Percentiles rank a stretch among this genome's conserved stretches.
These are phyloP conservation scores for Exophiala viscosa DNA, from an alignment of 2,329 filamentous ascomycete species.

Conservation along the genomic window DNA sequence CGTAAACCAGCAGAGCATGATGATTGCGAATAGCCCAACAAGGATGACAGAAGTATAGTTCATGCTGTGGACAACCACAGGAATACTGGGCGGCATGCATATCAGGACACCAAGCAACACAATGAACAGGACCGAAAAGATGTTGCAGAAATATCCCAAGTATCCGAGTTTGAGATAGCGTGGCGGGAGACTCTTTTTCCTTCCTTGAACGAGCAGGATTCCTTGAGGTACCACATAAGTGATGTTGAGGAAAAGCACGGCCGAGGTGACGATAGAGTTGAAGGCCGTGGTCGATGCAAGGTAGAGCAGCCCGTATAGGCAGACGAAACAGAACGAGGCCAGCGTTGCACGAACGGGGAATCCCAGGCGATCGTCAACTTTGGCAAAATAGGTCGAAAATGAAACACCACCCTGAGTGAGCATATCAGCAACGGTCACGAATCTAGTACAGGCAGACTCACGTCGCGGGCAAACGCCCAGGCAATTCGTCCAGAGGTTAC, in stretches of 20 bases:
- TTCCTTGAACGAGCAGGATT: conserved; percentile 38
- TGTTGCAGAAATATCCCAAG: conserved; percentile 5
- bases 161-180: conserved; percentile 4
- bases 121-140: conserved; percentile 2
- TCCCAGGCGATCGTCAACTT: conserved; percentile 32
- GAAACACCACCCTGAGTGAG: background rate
- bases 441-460: background rate
- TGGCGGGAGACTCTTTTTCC: conserved; percentile 23
- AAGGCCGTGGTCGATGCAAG: conserved; percentile 38
- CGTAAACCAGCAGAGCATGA: background rate
- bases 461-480: conserved; percentile 8
- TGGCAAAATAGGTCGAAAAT: conserved; percentile 13
- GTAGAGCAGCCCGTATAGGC: conserved; percentile 38
- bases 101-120: conserved; percentile 1
- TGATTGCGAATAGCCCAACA: background rate
- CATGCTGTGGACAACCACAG: conserved; percentile 1
- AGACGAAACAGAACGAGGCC: conserved; percentile 33
- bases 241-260: conserved; percentile 6
- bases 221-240: conserved; percentile 33
- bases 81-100: conserved; percentile 6
- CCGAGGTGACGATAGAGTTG: conserved; percentile 35
- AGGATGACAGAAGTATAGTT: conserved; percentile 4
- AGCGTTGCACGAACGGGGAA: conserved; percentile 38
- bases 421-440: background rate
- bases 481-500: background rate